phyloP scores from a whole-genome alignment of 2,329 filamentous ascomycete genomes.

The Diplodia intermedia region DNA sequence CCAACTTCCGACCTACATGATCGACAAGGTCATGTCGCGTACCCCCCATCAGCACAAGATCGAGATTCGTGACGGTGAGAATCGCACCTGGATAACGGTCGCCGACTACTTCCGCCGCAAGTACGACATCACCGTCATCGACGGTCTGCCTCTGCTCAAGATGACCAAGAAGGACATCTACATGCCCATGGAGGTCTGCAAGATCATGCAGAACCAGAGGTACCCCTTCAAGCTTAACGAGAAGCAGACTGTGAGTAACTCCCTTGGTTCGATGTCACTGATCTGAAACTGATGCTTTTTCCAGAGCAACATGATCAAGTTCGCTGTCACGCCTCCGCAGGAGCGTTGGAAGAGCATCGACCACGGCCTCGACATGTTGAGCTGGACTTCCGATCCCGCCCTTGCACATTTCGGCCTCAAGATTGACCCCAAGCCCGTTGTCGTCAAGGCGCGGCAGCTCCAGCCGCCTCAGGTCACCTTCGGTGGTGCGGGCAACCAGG shows the following conservation, averaged over 20 bases:
- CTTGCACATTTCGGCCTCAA: conserved; percentile 76
- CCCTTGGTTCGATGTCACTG: conserved; percentile 38
- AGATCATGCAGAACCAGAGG: conserved; percentile 61
- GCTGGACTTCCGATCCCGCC: conserved; percentile 73
- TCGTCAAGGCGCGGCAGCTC: conserved; percentile 71
- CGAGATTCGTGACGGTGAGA: conserved; percentile 63
- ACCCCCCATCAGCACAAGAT: conserved; percentile 56
- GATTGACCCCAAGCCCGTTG: conserved; percentile 69
- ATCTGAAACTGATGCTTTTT: background rate
- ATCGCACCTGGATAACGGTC: conserved; percentile 57
- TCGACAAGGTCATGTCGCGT: conserved; percentile 57
- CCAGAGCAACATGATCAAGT: conserved; percentile 80
- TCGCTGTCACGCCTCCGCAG: conserved; percentile 79
- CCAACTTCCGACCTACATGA: conserved; percentile 53
- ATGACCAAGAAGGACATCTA: conserved; percentile 63
- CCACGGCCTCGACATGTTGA: conserved; percentile 69
- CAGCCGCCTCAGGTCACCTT: conserved; percentile 75
- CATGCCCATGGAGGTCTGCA: conserved; percentile 64
- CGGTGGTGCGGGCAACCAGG: conserved; percentile 43
- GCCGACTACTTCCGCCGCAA: conserved; percentile 61
- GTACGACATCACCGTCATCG: conserved; percentile 59
- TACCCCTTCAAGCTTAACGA: conserved; percentile 66
- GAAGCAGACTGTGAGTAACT: conserved; percentile 64
- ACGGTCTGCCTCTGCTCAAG: conserved; percentile 62
- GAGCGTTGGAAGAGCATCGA: conserved; percentile 73